Conservation (phyloP, 164 flowering plant genomes). For the Buxus sempervirens region DNA sequence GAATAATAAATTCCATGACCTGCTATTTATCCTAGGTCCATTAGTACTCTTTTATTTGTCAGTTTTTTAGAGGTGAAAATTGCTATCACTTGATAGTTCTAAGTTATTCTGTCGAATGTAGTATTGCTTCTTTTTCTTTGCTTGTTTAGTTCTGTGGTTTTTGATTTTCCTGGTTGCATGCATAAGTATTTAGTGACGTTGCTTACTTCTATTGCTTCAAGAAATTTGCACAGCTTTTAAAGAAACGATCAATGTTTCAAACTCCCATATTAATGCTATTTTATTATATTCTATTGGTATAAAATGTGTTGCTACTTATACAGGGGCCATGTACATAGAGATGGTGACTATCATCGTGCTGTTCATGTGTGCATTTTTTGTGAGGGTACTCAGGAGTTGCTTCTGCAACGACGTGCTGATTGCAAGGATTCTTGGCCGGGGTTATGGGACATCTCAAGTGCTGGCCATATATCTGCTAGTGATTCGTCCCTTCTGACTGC, state of each 20-base stretch:
- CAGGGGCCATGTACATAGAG: slow-evolving; percentile 74
- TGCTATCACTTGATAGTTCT: no score
- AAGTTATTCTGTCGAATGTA: neutral
- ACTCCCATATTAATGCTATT: neutral
- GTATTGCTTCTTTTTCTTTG: neutral
- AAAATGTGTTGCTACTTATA: slow-evolving; percentile 1
- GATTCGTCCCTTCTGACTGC: slow-evolving; percentile 82
- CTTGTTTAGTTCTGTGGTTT: neutral
- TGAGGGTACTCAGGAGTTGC: slow-evolving; percentile 80
- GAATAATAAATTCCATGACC: no score
- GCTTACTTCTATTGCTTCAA: neutral
- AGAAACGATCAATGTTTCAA: neutral
- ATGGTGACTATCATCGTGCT: slow-evolving; percentile 89
- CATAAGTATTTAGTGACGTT: neutral
- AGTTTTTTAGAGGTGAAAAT: no score
- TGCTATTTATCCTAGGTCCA: no score
- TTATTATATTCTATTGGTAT: neutral
- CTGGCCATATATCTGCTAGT: slow-evolving; percentile 93
- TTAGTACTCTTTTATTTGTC: no score
- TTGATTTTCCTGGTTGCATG: neutral
- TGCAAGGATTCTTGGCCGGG: slow-evolving; percentile 93
- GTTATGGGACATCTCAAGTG: slow-evolving; percentile 91
- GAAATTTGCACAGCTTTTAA: neutral
- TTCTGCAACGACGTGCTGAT: slow-evolving; percentile 80
- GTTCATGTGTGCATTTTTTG: slow-evolving; percentile 85